Base-by-base conservation (phyloP, 768 basidiomycete species). In the Boletus reticulatus region DNA sequence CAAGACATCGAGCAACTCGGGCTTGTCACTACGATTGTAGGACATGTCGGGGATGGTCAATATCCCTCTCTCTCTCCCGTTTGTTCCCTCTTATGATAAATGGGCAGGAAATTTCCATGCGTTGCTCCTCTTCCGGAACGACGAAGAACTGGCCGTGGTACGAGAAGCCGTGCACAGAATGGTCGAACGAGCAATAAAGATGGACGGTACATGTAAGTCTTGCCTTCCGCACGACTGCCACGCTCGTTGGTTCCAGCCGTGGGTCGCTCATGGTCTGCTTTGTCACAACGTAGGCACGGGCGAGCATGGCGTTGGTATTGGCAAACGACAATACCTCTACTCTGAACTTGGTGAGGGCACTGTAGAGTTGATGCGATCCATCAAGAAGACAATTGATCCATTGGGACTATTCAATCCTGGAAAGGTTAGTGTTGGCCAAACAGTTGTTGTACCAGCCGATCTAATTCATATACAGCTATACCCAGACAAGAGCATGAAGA, bases 241-340 rank as follows among this genome's bases (percentile, higher is more conserved):
- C 8, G 7, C 19, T 17, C 9, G 16, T 32, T 45, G 14, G 12
- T 36, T 17, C 9, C 11, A 2, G 6, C 10, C 48, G 22, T 60
- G 17, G 20, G 48, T n/a, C 29, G 29, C 32, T 36, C 43, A 45
- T 19, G 5, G 41, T 39, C 6, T 20, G 12, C 11, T 45, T 29
- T 16, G 14, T 34, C 13, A 27, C 8, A 22, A 34, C 12, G 12
- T 43, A 87, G 86, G 84, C 61, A 88, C 85, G 0, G 89, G 89
- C 4, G 92, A 94, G 63, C 92, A 94, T 64, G 93, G 92, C 2
- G 89, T 94, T 8, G 93, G 92, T 0, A 75, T 94, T 11, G 92
- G 92, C 6, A 94, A 94, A 75, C 83, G 81, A 55, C 78, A 87
- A 56, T 95, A 87, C 65, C 77, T 97, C n/a, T 77, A 81, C 14